Evolutionary conservation across 805 yeast genomes (phyloP).

Genomic region (Candida sphagnicola): DNA sequence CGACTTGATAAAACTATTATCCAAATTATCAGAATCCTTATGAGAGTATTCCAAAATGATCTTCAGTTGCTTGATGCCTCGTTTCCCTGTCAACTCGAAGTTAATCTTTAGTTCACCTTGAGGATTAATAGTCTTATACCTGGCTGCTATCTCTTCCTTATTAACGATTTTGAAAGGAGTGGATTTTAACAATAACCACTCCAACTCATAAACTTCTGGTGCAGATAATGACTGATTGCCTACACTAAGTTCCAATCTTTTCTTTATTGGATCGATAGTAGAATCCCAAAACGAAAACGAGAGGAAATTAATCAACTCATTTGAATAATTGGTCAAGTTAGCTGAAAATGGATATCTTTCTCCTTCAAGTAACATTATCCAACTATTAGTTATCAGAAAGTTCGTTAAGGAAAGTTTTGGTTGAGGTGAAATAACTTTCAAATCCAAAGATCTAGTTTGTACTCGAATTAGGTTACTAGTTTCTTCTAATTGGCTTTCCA

Average conservation of each 20-base stretch:
- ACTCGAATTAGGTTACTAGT: background rate
- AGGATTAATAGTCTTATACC: slow-evolving; percentile 37
- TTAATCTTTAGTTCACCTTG: slow-evolving; percentile 42
- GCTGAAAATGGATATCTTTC: slow-evolving; percentile 53
- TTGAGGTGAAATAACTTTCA: slow-evolving; percentile 43
- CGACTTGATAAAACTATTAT: slow-evolving; percentile 42
- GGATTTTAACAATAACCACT: slow-evolving; percentile 57
- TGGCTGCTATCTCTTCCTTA: slow-evolving; percentile 34
- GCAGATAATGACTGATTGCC: slow-evolving; percentile 41
- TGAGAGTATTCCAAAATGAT: slow-evolving; percentile 62
- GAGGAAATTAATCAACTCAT: slow-evolving; percentile 51
- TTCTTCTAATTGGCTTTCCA: no score
- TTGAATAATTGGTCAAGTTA: slow-evolving; percentile 54
- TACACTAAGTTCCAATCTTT: slow-evolving; percentile 41
- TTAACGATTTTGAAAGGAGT: slow-evolving; percentile 54
- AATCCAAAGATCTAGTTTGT: slow-evolving; percentile 15
- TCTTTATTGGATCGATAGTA: slow-evolving; percentile 59
- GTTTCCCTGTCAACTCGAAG: slow-evolving; percentile 64
- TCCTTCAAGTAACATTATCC: slow-evolving; percentile 79
- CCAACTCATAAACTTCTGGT: slow-evolving; percentile 70
- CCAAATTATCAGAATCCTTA: slow-evolving; percentile 16
- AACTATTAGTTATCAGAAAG: slow-evolving; percentile 54
- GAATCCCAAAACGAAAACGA: slow-evolving; percentile 69
- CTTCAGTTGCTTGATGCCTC: slow-evolving; percentile 65
- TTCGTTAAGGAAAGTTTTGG: slow-evolving; percentile 56